Evolutionary conservation across 352 stramenopile genomes (phyloP).

Genomic region (Pythium dissotocum): DNA sequence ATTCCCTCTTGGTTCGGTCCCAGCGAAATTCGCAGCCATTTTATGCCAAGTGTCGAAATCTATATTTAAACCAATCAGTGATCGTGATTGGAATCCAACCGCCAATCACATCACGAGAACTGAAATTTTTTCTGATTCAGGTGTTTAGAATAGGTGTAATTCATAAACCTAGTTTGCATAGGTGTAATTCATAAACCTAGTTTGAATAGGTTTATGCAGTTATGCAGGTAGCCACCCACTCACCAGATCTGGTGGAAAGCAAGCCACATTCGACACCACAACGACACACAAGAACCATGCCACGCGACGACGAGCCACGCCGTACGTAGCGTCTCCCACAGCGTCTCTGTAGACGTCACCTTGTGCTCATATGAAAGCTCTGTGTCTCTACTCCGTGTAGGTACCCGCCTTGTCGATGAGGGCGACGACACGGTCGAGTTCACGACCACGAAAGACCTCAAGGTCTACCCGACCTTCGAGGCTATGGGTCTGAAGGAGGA

Average conservation of each 20-base stretch:
- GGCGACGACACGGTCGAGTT: constrained; percentile 85
- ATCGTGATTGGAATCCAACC: too few species aligned
- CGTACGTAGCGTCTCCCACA: constrained; percentile 16
- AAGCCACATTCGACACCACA: not conserved
- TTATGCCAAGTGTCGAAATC: too few species aligned
- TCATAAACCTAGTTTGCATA: not conserved
- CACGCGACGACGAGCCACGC: constrained; percentile 26
- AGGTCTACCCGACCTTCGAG: constrained; percentile 58
- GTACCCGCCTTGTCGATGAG: constrained; percentile 65
- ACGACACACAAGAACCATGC: constrained; percentile 11
- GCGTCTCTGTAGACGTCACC: not conserved
- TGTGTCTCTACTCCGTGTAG: constrained; percentile 28
- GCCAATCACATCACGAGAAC: too few species aligned
- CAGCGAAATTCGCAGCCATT: too few species aligned
- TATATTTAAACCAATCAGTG: too few species aligned
- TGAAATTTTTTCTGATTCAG: too few species aligned
- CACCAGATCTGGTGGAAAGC: not conserved
- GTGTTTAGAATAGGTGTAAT: not conserved
- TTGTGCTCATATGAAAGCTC: constrained; percentile 8
- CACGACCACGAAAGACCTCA: constrained; percentile 89
- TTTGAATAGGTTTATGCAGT: not conserved
- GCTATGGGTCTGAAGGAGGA: too few species aligned
- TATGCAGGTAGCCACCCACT: not conserved
- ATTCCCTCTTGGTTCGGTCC: too few species aligned
- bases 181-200: not conserved